phyloP scores from a whole-genome alignment of 768 basidiomycete species.

The Pleurotus tuber-regium region DNA sequence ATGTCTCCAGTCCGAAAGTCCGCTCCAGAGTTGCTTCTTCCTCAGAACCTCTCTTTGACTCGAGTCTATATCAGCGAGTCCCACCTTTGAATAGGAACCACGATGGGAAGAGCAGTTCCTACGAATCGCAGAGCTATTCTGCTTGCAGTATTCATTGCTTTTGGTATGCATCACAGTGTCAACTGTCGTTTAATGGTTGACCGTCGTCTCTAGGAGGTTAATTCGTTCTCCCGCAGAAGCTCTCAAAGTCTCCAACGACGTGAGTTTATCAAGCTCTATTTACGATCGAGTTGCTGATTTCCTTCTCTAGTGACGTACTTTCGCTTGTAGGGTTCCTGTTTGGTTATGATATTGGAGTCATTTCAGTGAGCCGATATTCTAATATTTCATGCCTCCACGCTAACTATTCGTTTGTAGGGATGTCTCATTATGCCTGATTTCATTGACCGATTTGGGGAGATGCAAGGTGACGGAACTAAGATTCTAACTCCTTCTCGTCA shows the following conservation, averaged over 20 bases:
- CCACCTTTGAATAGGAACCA: background rate
- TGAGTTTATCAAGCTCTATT: background rate
- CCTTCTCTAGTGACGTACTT: background rate
- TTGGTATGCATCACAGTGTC: conserved; percentile 43
- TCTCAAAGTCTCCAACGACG: background rate
- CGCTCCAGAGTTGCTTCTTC: conserved; percentile 7
- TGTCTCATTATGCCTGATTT: conserved; percentile 82
- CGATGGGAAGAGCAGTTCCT: conserved; percentile 44
- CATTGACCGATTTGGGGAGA: conserved; percentile 61
- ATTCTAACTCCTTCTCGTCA: conserved; percentile 62
- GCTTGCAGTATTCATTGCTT: conserved; percentile 70
- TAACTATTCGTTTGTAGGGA: conserved; percentile 40
- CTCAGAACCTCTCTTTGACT: conserved; percentile 5
- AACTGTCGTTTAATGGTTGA: no score
- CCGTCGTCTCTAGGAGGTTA: background rate
- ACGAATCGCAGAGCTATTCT: conserved; percentile 63
- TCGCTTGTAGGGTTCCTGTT: conserved; percentile 53
- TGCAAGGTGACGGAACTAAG: conserved; percentile 41
- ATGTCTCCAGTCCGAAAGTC: background rate
- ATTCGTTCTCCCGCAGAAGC: conserved; percentile 9
- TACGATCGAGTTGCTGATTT: background rate
- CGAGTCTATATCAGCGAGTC: background rate
- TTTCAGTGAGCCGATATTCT: conserved; percentile 45
- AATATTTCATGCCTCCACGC: background rate
- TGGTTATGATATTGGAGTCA: conserved; percentile 77